Percentiles rank a stretch among this genome's conserved stretches.
Conservation (phyloP, 257 asterid species). For the Echites panduratus region DNA sequence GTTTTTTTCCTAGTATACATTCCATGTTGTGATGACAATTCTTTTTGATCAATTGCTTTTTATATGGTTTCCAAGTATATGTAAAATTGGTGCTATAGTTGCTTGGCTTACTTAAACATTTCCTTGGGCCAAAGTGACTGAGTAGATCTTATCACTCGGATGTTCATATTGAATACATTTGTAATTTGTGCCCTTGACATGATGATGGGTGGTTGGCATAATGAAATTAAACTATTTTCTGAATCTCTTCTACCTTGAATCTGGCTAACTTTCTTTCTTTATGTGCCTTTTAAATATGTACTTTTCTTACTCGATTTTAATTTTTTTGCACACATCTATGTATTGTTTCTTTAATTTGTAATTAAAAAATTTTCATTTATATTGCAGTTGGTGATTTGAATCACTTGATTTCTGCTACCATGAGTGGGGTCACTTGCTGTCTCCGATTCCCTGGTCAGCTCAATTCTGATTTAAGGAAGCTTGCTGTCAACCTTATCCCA, state of each 20-base stretch:
- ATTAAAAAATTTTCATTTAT: not conserved
- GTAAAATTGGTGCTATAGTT: not conserved
- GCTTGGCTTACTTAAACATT: not conserved
- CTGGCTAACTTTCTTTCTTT: too few species aligned
- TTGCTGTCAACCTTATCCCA: slow-evolving; percentile 84
- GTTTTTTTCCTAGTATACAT: too few species aligned
- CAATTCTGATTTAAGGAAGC: slow-evolving; percentile 28
- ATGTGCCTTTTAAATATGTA: too few species aligned
- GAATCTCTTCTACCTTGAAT: too few species aligned
- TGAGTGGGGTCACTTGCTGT: slow-evolving; percentile 95
- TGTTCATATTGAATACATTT: not conserved
- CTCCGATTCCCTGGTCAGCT: slow-evolving; percentile 39
- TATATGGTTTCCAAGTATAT: not conserved
- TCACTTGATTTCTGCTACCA: slow-evolving; percentile 83
- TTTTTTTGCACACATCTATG: not conserved
- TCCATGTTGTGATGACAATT: not conserved
- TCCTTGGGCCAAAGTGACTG: not conserved
- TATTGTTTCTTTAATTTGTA: not conserved
- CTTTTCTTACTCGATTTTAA: too few species aligned
- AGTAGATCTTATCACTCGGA: not conserved
- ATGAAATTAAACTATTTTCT: too few species aligned
- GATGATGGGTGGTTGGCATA: not conserved
- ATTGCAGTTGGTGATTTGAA: slow-evolving; percentile 76
- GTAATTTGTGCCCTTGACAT: too few species aligned
- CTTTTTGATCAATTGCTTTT: not conserved